Base-by-base conservation (phyloP, 1,284 basidiomycete genomes). In the Microbotryum silenes-acaulis region DNA sequence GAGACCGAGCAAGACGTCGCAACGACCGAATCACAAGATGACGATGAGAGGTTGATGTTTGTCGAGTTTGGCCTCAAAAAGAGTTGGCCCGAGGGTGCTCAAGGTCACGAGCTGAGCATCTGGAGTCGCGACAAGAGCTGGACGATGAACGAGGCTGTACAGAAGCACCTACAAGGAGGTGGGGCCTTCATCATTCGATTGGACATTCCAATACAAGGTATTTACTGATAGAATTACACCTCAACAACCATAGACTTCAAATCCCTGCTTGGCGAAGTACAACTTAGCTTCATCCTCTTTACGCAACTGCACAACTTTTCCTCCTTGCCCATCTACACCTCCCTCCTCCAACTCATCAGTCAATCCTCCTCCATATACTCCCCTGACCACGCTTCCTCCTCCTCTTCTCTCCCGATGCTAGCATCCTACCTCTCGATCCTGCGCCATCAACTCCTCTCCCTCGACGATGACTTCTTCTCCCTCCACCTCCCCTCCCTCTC, bases 401-500 rank as follows among this genome's bases (percentile, higher is more conserved):
- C 48, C 42, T 27, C 55, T 27, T 45, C 64, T 12, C 51, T 62
- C 37, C 51, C 52, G 18, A 45, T 63, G 60, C 42, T 54, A 54
- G 60, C 63, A 8, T 67, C 77, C 0, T 48, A 78, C 42, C 42
- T 62, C n/a, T 69, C 70, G 5, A 44, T 65, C 2, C 51, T 79
- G 8, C 31, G 63, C 16, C 62, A 71, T 1, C 77, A 78, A 52
- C 58, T 78, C 8, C 27, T 47, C 1, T 70, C 73, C 9, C 69
- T 79, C 45, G 76, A 76, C 2, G 60, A 67, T 0, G 66, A 64
- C 1, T 75, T 75, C 31, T 79, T 78, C 64, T 67, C 72, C 6
- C 72, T 71, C 21, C 78, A 79, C 33, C 64, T 79, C 33, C 78
- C 77, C 0, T 75, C 75, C 14, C 62, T 79, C 57, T 77, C 78